Percentiles rank a stretch among this genome's conserved stretches.
Evolutionary conservation across 1,139 yeast species (phyloP).

Genomic region (Debaryomyces singareniensis): DNA sequence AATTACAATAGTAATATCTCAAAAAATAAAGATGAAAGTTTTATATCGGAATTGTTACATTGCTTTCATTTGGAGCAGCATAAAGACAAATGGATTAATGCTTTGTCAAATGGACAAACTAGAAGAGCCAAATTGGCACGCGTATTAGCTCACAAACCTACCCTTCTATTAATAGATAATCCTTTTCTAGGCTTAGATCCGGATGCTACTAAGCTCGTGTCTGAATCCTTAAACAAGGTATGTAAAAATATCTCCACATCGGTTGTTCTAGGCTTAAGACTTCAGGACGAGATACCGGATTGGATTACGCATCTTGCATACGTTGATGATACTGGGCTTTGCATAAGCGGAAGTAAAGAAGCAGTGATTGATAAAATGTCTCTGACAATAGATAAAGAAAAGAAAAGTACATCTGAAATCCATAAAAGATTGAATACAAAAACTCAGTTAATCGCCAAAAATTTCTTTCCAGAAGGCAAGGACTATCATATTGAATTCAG

Average conservation of each 20-base stretch:
- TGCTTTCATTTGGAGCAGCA: slow-evolving; percentile 51
- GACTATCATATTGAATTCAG: slow-evolving; percentile 51
- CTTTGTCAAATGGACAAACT: slow-evolving; percentile 89
- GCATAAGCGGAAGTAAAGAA: slow-evolving; percentile 7
- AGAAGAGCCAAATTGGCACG: slow-evolving; percentile 84
- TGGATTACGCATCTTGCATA: slow-evolving; percentile 75
- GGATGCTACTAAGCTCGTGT: slow-evolving; percentile 53
- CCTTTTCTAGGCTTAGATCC: slow-evolving; percentile 93
- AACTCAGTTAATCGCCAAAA: slow-evolving; percentile 7
- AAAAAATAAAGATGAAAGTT: slow-evolving; percentile 12
- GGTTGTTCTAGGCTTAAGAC: slow-evolving; percentile 66
- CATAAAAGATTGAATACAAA: slow-evolving; percentile 1
- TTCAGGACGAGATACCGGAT: slow-evolving; percentile 66
- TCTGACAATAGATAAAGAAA: slow-evolving; percentile 14
- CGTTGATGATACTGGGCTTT: slow-evolving; percentile 35
- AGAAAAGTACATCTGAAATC: slow-evolving; percentile 3
- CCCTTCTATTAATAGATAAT: slow-evolving; percentile 71
- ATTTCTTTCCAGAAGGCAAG: slow-evolving; percentile 3
- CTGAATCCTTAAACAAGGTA: slow-evolving; percentile 29
- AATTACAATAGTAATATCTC: slow-evolving; percentile 34
- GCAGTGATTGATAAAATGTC: slow-evolving; percentile 52
- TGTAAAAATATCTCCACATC: slow-evolving; percentile 21
- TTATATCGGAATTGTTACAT: slow-evolving; percentile 39
- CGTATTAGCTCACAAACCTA: slow-evolving; percentile 60
- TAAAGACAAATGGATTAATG: slow-evolving; percentile 71